phyloP scores from a whole-genome alignment of 1,284 basidiomycete species.

The Trichosporon inkin region DNA sequence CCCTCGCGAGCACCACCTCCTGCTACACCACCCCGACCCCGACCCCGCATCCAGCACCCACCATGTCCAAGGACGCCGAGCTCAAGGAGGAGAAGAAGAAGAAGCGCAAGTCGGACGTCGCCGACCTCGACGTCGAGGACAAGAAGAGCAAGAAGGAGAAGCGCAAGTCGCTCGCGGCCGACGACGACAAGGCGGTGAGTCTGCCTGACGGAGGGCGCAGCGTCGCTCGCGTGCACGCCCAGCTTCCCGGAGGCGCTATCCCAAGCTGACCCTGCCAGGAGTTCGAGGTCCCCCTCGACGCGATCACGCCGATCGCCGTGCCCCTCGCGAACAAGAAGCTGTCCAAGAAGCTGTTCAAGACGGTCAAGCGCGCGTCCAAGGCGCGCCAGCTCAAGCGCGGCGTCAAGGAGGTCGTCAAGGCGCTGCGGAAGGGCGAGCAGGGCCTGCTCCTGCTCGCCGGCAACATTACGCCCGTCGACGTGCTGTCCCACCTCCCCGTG shows the following conservation, averaged over 20 bases:
- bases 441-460: slow-evolving; percentile 90
- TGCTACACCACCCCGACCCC: slow-evolving; percentile 4
- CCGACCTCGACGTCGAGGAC: slow-evolving; percentile 36
- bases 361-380: slow-evolving; percentile 89
- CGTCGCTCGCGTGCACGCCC: neutral
- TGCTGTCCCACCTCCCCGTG: slow-evolving; percentile 92
- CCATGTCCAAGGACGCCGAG: slow-evolving; percentile 49
- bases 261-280: slow-evolving; percentile 29
- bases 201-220: neutral
- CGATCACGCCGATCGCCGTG: slow-evolving; percentile 82
- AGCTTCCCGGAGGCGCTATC: neutral
- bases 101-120: slow-evolving; percentile 52
- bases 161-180: slow-evolving; percentile 47
- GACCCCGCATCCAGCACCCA: slow-evolving; percentile 20
- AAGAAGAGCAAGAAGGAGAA: slow-evolving; percentile 54
- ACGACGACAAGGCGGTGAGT: slow-evolving; percentile 40
- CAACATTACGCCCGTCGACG: slow-evolving; percentile 97
- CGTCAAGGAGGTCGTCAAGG: slow-evolving; percentile 95
- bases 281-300: slow-evolving; percentile 67
- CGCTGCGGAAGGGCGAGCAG: slow-evolving; percentile 90
- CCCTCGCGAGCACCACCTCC: neutral
- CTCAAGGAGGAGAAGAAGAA: slow-evolving; percentile 51
- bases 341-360: slow-evolving; percentile 84
- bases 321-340: slow-evolving; percentile 89
- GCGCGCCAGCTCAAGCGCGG: slow-evolving; percentile 87